These are phyloP conservation scores for Sphaerostilbella broomeana DNA, from an alignment of 2,329 filamentous ascomycete species.

Conservation along the genomic window DNA sequence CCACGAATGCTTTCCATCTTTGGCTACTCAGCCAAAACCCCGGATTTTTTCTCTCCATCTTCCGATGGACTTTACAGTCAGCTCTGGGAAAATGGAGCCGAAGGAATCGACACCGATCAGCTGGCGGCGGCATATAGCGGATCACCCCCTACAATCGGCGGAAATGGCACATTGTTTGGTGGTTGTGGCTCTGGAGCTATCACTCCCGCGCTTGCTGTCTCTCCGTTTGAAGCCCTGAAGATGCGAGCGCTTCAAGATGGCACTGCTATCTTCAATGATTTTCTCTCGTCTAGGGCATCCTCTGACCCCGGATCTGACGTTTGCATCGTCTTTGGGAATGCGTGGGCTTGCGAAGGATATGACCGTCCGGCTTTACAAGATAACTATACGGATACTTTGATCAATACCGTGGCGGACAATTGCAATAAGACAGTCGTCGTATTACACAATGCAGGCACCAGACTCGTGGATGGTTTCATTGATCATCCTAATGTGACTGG, in stretches of 20 bases:
- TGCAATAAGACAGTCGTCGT: constrained; percentile 60
- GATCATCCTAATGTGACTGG: constrained; percentile 59
- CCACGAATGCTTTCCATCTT: constrained; percentile 51
- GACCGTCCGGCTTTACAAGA: constrained; percentile 57
- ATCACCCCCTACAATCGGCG: constrained; percentile 32
- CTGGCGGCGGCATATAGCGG: not conserved
- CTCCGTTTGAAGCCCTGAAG: constrained; percentile 50
- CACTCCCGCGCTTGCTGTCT: constrained; percentile 40
- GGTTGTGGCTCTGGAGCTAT: constrained; percentile 45
- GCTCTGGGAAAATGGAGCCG: constrained; percentile 31
- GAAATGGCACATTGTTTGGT: constrained; percentile 36
- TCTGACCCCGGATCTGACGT: constrained; percentile 50
- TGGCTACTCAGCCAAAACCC: constrained; percentile 50
- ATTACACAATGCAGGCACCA: constrained; percentile 57
- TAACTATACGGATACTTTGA: constrained; percentile 54
- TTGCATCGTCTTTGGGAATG: constrained; percentile 62
- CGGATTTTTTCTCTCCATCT: constrained; percentile 36
- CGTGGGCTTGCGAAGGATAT: constrained; percentile 66
- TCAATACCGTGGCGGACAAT: constrained; percentile 49
- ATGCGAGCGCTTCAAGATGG: constrained; percentile 47
- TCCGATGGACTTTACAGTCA: constrained; percentile 28
- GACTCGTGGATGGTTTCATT: constrained; percentile 54
- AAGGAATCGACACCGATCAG: constrained; percentile 15
- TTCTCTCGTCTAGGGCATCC: constrained; percentile 39
- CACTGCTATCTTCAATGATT: constrained; percentile 55